Evolutionary conservation across 2,329 filamentous ascomycete genomes (phyloP).

Genomic region (Chrysoporthe deuterocubensis): DNA sequence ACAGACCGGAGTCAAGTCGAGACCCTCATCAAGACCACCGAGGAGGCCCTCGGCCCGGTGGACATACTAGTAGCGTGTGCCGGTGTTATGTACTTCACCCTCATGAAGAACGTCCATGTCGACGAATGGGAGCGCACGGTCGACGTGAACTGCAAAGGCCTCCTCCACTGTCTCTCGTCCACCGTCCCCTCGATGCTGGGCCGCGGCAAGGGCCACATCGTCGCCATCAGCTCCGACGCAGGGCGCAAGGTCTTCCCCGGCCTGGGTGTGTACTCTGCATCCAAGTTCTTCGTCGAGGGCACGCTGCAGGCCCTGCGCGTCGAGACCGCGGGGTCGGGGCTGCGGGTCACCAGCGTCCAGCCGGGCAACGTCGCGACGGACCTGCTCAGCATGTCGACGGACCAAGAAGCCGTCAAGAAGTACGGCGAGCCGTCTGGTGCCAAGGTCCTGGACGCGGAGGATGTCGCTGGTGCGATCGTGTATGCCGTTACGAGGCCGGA

Average conservation of each 20-base stretch:
- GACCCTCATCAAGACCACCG: conserved; percentile 62
- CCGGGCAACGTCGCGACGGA: conserved; percentile 79
- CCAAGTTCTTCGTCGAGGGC: conserved; percentile 85
- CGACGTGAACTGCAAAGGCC: conserved; percentile 85
- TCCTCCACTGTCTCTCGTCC: conserved; percentile 72
- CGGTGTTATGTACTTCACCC: conserved; percentile 87
- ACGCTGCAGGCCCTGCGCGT: conserved; percentile 75
- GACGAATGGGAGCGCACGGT: conserved; percentile 83
- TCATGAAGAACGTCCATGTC: conserved; percentile 77
- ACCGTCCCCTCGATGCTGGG: conserved; percentile 73
- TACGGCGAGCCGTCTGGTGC: conserved; percentile 77
- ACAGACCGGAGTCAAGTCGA: conserved; percentile 70
- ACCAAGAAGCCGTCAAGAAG: conserved; percentile 76
- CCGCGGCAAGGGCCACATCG: conserved; percentile 72
- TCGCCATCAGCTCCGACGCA: conserved; percentile 82
- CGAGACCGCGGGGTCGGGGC: conserved; percentile 74
- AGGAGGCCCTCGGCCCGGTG: conserved; percentile 68
- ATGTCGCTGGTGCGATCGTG: conserved; percentile 74
- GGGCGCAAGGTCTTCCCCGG: conserved; percentile 83
- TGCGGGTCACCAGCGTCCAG: conserved; percentile 76
- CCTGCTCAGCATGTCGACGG: conserved; percentile 74
- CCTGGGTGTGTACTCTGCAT: conserved; percentile 79
- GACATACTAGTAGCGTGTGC: conserved; percentile 82
- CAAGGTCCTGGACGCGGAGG: conserved; percentile 72
- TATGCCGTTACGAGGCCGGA: conserved; percentile 75